Conservation (phyloP, 2,329 filamentous ascomycete genomes). For the Aciculosporium take region DNA sequence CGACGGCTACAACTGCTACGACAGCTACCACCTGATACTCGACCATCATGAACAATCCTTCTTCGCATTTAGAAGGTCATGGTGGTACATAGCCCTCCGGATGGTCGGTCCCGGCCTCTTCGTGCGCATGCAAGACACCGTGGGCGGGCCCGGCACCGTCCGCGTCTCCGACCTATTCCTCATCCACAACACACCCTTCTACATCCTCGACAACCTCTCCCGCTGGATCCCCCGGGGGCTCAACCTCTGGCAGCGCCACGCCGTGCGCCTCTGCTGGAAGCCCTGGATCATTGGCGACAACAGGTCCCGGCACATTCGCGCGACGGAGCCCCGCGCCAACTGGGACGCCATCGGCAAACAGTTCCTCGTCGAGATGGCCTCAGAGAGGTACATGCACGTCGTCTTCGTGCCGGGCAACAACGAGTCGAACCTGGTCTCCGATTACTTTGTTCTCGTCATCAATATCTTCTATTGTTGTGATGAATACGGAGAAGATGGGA, state of each 20-base stretch:
- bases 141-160: neutral
- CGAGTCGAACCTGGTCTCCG: neutral
- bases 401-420: constrained; percentile 1
- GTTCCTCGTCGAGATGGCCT: constrained; percentile 3
- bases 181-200: neutral
- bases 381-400: constrained; percentile 1
- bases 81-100: constrained; percentile 1
- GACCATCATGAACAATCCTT: neutral
- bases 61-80: neutral
- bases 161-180: neutral
- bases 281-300: neutral
- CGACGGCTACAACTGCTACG: neutral
- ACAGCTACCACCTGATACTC: neutral
- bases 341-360: neutral
- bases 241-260: neutral
- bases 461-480: too few species aligned
- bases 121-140: constrained; percentile 1
- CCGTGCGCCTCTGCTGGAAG: constrained; percentile 1
- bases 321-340: neutral
- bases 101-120: constrained; percentile 1
- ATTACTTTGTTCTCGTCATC: constrained; percentile 2
- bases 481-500: too few species aligned
- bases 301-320: constrained; percentile 2
- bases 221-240: neutral
- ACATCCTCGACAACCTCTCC: neutral